phyloP scores from a whole-genome alignment of 2,329 filamentous ascomycete genomes.

The Talaromyces sp. region DNA sequence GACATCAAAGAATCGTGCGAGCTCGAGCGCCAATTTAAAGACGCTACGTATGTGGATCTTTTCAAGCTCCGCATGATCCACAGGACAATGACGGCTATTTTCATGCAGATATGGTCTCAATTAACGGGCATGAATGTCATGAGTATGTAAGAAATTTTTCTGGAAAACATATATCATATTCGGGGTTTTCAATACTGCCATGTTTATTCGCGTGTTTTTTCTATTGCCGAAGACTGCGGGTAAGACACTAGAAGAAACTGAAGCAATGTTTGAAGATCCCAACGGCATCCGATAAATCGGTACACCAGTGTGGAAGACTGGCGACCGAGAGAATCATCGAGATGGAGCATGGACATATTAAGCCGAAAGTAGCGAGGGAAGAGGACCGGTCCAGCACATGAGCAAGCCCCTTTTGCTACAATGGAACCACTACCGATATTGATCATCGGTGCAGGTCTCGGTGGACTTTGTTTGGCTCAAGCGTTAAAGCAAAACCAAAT shows the following conservation, averaged over 20 bases:
- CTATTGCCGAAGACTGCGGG: slow-evolving; percentile 65
- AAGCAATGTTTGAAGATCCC: slow-evolving; percentile 58
- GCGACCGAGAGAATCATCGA: slow-evolving; percentile 21
- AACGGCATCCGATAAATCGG: slow-evolving; percentile 30
- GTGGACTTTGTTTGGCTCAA: too few relatives aligned
- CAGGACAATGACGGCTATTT: slow-evolving; percentile 64
- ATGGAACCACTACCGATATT: too few relatives aligned
- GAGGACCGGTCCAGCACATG: too few relatives aligned
- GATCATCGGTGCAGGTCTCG: too few relatives aligned
- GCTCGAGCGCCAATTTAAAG: slow-evolving; percentile 63
- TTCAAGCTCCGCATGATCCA: slow-evolving; percentile 70
- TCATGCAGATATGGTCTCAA: slow-evolving; percentile 70
- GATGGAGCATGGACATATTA: slow-evolving; percentile 25
- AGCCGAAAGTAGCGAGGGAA: slow-evolving; percentile 6
- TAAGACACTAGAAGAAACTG: slow-evolving; percentile 71
- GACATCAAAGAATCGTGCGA: slow-evolving; percentile 70
- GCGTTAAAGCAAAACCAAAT: too few relatives aligned
- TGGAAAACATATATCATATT: slow-evolving; percentile 69
- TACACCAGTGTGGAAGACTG: slow-evolving; percentile 33
- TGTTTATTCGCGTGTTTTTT: slow-evolving; percentile 63
- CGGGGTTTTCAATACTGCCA: slow-evolving; percentile 62
- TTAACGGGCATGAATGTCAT: slow-evolving; percentile 73
- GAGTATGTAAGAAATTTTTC: slow-evolving; percentile 54
- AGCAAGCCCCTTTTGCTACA: too few relatives aligned
- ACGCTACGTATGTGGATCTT: slow-evolving; percentile 67